Evolutionary conservation across 192 early-diverging fungal species (phyloP).

Genomic region (Rhizophagus sp.): DNA sequence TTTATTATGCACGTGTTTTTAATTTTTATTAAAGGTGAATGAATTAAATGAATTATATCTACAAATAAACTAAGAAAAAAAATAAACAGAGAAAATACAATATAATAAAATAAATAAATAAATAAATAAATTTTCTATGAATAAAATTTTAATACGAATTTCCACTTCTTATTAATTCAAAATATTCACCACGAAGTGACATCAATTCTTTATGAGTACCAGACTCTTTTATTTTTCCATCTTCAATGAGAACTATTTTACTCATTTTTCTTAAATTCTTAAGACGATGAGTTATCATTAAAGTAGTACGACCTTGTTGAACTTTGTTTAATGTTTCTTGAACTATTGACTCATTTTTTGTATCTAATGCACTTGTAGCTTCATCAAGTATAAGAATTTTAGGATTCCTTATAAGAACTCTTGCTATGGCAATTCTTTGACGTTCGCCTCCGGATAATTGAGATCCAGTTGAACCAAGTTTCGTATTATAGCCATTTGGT

Average conservation of each 20-base stretch:
- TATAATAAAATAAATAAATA: too few species aligned
- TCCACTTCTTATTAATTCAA: constrained; percentile 51
- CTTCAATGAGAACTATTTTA: constrained; percentile 52
- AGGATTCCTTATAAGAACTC: constrained; percentile 47
- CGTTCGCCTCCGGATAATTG: constrained; percentile 48
- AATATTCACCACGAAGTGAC: constrained; percentile 41
- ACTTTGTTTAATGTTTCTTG: constrained; percentile 62
- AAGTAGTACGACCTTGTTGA: constrained; percentile 62
- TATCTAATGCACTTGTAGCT: constrained; percentile 65
- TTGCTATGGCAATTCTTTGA: constrained; percentile 49
- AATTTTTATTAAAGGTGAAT: too few species aligned
- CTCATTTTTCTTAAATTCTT: constrained; percentile 66
- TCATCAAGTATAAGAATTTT: constrained; percentile 58
- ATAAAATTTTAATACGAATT: not conserved
- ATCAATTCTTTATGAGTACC: constrained; percentile 68
- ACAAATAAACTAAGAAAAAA: too few species aligned
- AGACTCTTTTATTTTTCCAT: constrained; percentile 53
- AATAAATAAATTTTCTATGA: too few species aligned
- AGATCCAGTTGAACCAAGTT: constrained; percentile 44
- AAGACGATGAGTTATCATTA: constrained; percentile 75
- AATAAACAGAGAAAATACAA: too few species aligned
- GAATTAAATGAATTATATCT: too few species aligned
- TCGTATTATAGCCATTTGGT: constrained; percentile 55
- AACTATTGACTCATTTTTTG: constrained; percentile 63
- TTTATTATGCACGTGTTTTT: too few species aligned